phyloP scores from a whole-genome alignment of 352 stramenopile species.

The Globisporangium rhizosaccharum region DNA sequence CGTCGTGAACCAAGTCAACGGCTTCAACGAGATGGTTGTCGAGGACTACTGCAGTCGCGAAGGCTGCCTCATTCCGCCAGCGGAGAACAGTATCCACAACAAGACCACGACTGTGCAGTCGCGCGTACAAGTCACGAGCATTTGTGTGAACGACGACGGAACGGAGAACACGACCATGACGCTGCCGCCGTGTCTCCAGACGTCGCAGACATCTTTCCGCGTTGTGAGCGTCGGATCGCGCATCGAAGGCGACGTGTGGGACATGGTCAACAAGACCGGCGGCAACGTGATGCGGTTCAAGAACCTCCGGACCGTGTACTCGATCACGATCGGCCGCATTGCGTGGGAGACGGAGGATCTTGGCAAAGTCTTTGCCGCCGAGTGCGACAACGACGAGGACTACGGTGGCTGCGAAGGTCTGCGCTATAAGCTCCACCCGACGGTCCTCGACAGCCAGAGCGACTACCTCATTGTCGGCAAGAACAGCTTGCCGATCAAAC shows the following conservation, averaged over 20 bases:
- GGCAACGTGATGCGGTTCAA: background rate
- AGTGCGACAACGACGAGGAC: background rate
- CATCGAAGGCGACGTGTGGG: slow-evolving; percentile 1
- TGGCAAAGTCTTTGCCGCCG: background rate
- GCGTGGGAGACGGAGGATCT: slow-evolving; percentile 4
- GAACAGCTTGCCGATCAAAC: slow-evolving; percentile 1
- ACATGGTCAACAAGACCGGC: background rate
- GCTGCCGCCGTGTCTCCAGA: too few species aligned
- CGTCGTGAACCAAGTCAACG: background rate
- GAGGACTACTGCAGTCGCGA: background rate
- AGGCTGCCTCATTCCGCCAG: background rate
- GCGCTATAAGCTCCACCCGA: slow-evolving; percentile 5
- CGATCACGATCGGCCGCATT: slow-evolving; percentile 3
- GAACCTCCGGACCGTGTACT: slow-evolving; percentile 5
- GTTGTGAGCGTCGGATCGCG: background rate
- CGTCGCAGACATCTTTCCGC: too few species aligned
- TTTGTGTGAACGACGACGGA: background rate
- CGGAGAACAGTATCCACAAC: background rate
- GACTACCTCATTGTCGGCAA: background rate
- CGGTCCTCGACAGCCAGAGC: slow-evolving; percentile 4
- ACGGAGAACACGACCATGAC: too few species aligned
- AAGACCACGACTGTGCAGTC: background rate
- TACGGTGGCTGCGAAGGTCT: slow-evolving; percentile 3
- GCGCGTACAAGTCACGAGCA: background rate
- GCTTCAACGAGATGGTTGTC: background rate